Evolutionary conservation across 345 rosid species (phyloP).

Genomic region (Rhodamnia argentea): DNA sequence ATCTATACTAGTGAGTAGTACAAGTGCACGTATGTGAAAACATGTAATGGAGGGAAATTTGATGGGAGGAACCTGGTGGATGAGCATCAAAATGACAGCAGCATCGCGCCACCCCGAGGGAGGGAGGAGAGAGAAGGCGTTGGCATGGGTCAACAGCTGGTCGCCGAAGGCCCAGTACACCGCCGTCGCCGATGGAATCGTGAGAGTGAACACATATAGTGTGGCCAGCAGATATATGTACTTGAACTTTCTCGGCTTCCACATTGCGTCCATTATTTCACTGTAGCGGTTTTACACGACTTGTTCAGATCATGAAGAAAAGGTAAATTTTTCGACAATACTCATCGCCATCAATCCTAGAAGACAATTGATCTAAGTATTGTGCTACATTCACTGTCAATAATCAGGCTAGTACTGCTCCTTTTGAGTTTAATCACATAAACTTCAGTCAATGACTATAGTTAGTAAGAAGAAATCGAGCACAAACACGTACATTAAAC

Average conservation of each 20-base stretch:
- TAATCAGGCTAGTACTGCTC: not conserved
- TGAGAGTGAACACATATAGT: constrained; percentile 68
- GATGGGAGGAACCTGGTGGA: constrained; percentile 51
- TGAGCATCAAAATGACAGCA: constrained; percentile 70
- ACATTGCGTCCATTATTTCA: constrained; percentile 88
- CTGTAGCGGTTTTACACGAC: constrained; percentile 10
- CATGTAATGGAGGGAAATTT: not conserved
- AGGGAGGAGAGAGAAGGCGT: constrained; percentile 75
- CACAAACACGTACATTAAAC: not conserved
- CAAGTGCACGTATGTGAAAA: no score
- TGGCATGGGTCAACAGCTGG: constrained; percentile 60
- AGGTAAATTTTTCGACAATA: not conserved
- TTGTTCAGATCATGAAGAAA: not conserved
- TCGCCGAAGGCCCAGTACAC: constrained; percentile 89
- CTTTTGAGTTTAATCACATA: not conserved
- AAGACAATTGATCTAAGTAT: not conserved
- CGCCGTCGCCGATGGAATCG: constrained; percentile 64
- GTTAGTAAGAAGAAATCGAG: not conserved
- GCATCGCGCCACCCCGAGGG: constrained; percentile 54
- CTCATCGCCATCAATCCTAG: not conserved
- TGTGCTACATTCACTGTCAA: not conserved
- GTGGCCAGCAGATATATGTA: constrained; percentile 69
- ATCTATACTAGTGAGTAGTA: not conserved
- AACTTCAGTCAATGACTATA: not conserved
- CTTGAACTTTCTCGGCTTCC: constrained; percentile 86